Percentiles rank a stretch among this genome's conserved stretches.
These are phyloP conservation scores for Aspergillus sp. DNA, from an alignment of 2,329 filamentous ascomycete species.

Conservation along the genomic window DNA sequence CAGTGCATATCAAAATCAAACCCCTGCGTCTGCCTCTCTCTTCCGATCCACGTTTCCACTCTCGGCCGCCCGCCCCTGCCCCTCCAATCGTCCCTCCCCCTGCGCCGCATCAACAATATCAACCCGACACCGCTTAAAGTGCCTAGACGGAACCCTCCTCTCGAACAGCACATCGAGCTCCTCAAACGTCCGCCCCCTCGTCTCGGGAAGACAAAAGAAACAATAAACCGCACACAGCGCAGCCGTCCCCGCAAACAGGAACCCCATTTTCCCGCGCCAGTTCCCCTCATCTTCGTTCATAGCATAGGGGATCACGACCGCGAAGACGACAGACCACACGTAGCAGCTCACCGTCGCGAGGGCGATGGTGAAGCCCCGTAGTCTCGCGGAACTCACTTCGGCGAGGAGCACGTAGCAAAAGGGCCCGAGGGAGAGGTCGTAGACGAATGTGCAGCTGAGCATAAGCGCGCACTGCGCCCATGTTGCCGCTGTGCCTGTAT, in stretches of 20 bases:
- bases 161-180: constrained; percentile 40
- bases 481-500: constrained; percentile 25
- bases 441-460: constrained; percentile 49
- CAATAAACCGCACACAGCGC: constrained; percentile 34
- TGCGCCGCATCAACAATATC: constrained; percentile 3
- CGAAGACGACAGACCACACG: constrained; percentile 26
- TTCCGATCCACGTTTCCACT: too few relatives aligned
- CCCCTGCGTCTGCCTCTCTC: too few relatives aligned
- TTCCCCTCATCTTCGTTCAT: constrained; percentile 40
- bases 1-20: background rate
- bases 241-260: constrained; percentile 35
- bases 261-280: constrained; percentile 39
- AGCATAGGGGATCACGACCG: constrained; percentile 40
- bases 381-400: constrained; percentile 21
- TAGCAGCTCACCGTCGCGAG: background rate
- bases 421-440: constrained; percentile 28
- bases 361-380: constrained; percentile 7
- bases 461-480: constrained; percentile 50
- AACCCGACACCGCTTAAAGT: constrained; percentile 22
- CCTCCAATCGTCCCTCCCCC: background rate
- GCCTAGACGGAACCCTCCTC: constrained; percentile 26
- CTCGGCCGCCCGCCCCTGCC: background rate
- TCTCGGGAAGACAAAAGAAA: constrained; percentile 39
- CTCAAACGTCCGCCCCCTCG: constrained; percentile 36
- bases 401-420: constrained; percentile 27